Conservation (phyloP, 2,329 filamentous ascomycete genomes). For the Fusarium xyrophilum region DNA sequence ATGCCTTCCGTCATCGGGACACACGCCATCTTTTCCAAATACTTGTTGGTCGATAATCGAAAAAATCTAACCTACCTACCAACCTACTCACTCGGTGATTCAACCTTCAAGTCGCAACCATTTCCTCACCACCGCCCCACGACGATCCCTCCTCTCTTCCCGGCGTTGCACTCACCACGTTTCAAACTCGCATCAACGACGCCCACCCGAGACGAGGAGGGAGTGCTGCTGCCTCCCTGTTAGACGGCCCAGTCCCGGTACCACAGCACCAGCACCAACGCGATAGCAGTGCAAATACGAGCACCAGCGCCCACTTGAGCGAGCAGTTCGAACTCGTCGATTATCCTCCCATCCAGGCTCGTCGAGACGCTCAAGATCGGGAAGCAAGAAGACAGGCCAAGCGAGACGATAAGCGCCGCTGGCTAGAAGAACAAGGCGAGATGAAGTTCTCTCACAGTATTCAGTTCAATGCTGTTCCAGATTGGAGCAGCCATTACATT, state of each 20-base stretch:
- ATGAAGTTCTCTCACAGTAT: conserved; percentile 99
- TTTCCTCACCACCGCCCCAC: conserved; percentile 42
- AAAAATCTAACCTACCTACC: conserved; percentile 1
- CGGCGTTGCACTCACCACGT: conserved; percentile 38
- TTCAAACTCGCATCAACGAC: conserved; percentile 29
- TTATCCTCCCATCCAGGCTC: conserved; percentile 46
- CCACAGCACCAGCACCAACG: conserved; percentile 7
- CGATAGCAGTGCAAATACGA: conserved; percentile 5
- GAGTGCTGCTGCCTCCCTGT: conserved; percentile 36
- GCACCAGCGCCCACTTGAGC: neutral
- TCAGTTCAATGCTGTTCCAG: conserved; percentile 99
- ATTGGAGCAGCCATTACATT: conserved; percentile 98
- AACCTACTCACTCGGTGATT: neutral
- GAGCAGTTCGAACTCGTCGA: conserved; percentile 53
- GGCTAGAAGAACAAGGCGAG: conserved; percentile 77
- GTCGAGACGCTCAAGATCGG: conserved; percentile 42
- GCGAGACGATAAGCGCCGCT: conserved; percentile 68
- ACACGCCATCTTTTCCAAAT: conserved; percentile 5
- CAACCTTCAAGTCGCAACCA: conserved; percentile 42
- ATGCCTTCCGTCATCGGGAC: conserved; percentile 28
- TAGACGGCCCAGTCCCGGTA: conserved; percentile 16
- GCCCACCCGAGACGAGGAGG: conserved; percentile 47
- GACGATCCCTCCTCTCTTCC: conserved; percentile 52
- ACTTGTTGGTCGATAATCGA: neutral
- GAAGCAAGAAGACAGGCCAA: conserved; percentile 52